These are phyloP conservation scores for Rhodofomes roseus DNA, from an alignment of 1,284 basidiomycete species.

Conservation along the genomic window DNA sequence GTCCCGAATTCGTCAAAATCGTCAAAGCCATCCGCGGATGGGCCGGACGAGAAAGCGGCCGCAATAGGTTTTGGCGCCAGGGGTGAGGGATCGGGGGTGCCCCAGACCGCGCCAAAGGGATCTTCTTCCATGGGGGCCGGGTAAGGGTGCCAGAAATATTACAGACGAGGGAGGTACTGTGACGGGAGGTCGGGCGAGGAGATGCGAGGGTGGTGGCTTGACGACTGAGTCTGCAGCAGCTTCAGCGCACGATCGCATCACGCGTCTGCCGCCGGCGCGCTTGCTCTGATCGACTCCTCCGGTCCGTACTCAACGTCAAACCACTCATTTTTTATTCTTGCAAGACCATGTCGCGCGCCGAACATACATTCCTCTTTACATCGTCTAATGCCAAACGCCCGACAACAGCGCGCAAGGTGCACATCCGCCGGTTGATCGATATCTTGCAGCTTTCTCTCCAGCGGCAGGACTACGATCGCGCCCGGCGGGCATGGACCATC, in stretches of 20 bases:
- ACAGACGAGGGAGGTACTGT: not conserved
- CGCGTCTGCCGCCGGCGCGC: not conserved
- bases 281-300: no score
- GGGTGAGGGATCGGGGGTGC: conserved; percentile 38
- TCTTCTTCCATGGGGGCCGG: conserved; percentile 59
- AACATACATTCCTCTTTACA: conserved; percentile 52
- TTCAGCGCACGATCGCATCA: conserved; percentile 1
- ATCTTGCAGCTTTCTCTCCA: conserved; percentile 73
- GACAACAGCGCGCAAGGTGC: conserved; percentile 56
- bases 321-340: not conserved
- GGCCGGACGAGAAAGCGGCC: conserved; percentile 22
- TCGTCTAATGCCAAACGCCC: conserved; percentile 43
- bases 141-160: not conserved
- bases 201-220: not conserved
- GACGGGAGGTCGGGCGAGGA: not conserved
- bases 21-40: conserved; percentile 50
- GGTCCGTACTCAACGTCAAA: no score
- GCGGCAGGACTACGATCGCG: conserved; percentile 61
- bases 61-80: conserved; percentile 23
- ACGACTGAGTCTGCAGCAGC: not conserved
- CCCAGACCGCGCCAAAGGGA: conserved; percentile 71
- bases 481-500: conserved; percentile 75
- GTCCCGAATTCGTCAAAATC: conserved; percentile 70
- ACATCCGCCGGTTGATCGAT: conserved; percentile 72
- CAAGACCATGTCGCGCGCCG: conserved; percentile 26